Percentiles rank a stretch among this genome's conserved stretches.
Evolutionary conservation across 1,139 yeast species (phyloP).

Genomic region (Suhomyces bokatorum): DNA sequence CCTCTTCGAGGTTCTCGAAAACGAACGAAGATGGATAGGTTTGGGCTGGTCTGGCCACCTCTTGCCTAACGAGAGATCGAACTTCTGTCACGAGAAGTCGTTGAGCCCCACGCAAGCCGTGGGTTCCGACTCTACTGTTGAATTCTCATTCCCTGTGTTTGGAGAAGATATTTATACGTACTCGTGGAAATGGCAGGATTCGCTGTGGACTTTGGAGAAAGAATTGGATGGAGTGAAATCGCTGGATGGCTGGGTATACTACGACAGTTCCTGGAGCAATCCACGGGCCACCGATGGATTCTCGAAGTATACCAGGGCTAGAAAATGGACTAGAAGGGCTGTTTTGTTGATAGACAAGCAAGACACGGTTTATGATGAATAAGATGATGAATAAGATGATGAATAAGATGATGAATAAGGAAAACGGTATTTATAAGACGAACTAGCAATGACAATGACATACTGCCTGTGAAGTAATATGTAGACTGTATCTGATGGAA

Average conservation of each 20-base stretch:
- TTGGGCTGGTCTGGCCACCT: conserved; percentile 57
- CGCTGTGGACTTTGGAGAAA: conserved; percentile 47
- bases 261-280: conserved; percentile 52
- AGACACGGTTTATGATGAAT: conserved; percentile 27
- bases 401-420: too few relatives aligned
- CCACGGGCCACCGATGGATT: conserved; percentile 47
- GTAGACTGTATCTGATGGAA: too few relatives aligned
- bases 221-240: conserved; percentile 35
- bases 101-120: conserved; percentile 36
- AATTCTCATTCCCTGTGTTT: conserved; percentile 51
- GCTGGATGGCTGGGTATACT: conserved; percentile 55
- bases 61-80: conserved; percentile 53
- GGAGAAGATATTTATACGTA: conserved; percentile 42
- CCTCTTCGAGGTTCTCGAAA: conserved; percentile 52
- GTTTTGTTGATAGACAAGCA: conserved; percentile 45
- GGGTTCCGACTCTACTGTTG: conserved; percentile 16
- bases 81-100: conserved; percentile 48
- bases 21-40: conserved; percentile 64
- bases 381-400: too few relatives aligned
- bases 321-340: conserved; percentile 54
- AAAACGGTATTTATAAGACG: background rate
- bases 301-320: conserved; percentile 49
- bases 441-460: background rate
- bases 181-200: conserved; percentile 59
- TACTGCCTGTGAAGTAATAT: background rate